Evolutionary conservation across 2,329 filamentous ascomycete species (phyloP).

Genomic region (Cladosporium phlei): DNA sequence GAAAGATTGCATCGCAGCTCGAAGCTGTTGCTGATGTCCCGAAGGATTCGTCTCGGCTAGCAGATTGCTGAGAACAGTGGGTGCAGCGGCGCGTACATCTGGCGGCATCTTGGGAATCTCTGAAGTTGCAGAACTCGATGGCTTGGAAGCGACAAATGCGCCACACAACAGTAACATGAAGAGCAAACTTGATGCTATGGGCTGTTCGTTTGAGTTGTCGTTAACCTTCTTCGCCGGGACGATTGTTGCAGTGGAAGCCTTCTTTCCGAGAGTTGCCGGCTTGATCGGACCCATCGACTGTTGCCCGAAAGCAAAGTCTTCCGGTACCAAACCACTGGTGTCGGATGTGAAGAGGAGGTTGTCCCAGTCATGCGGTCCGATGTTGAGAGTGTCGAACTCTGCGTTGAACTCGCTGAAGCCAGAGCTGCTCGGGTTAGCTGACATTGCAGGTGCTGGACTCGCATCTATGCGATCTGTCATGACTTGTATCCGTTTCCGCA

Average conservation of each 20-base stretch:
- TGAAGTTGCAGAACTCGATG: conserved; percentile 61
- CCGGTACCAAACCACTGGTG: conserved; percentile 16
- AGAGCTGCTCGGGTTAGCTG: conserved; percentile 52
- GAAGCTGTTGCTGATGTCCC: conserved; percentile 3
- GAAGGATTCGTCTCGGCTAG: conserved; percentile 67
- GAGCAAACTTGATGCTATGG: conserved; percentile 75
- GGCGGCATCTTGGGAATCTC: conserved; percentile 74
- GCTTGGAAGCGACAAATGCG: conserved; percentile 89
- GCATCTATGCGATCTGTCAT: conserved; percentile 66
- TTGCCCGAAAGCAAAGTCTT: conserved; percentile 56
- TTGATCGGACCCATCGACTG: conserved; percentile 20
- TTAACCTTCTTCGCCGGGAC: conserved; percentile 36
- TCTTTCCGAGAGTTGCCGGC: conserved; percentile 25
- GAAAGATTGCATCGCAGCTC: conserved; percentile 3
- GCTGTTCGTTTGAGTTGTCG: conserved; percentile 39
- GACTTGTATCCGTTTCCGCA: conserved; percentile 86
- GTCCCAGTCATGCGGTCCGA: conserved; percentile 75
- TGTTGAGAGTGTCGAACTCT: conserved; percentile 77
- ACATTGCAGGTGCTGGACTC: conserved; percentile 38
- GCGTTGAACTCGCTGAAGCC: conserved; percentile 67
- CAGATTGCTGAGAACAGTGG: conserved; percentile 72
- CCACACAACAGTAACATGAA: conserved; percentile 96
- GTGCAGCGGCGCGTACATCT: conserved; percentile 72
- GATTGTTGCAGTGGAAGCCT: conserved; percentile 19
- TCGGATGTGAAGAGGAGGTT: conserved; percentile 70